These are phyloP conservation scores for Fusarium sp. DNA, from an alignment of 2,329 filamentous ascomycete species.

Conservation along the genomic window DNA sequence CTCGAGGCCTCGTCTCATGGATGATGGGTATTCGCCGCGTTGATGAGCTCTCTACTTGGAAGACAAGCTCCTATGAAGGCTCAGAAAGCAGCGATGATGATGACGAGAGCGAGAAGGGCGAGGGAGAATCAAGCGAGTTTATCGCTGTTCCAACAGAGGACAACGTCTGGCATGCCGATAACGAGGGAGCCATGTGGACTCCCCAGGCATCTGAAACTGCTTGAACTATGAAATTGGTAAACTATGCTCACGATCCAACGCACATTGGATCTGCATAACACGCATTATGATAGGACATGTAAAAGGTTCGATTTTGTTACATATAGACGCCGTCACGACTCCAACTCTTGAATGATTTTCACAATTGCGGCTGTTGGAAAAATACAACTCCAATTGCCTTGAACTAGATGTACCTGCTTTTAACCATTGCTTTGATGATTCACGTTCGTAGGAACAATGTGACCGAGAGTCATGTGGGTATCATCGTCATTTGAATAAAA, in stretches of 20 bases:
- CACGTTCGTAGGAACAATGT: neutral
- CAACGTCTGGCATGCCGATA: slow-evolving; percentile 55
- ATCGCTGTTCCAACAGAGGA: slow-evolving; percentile 58
- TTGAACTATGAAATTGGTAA: slow-evolving; percentile 25
- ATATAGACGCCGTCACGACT: slow-evolving; percentile 49
- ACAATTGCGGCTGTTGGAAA: slow-evolving; percentile 2
- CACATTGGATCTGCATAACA: slow-evolving; percentile 26
- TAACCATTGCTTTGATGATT: neutral
- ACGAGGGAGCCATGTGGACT: slow-evolving; percentile 60
- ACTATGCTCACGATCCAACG: slow-evolving; percentile 21
- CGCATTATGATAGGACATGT: slow-evolving; percentile 41
- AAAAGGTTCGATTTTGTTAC: slow-evolving; percentile 40
- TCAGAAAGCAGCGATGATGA: slow-evolving; percentile 52
- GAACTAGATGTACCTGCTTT: neutral
- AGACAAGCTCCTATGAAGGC: slow-evolving; percentile 56
- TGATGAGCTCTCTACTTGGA: slow-evolving; percentile 66
- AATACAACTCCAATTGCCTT: slow-evolving; percentile 20
- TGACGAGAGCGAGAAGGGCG: slow-evolving; percentile 48
- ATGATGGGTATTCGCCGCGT: slow-evolving; percentile 86
- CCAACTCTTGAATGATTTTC: slow-evolving; percentile 36
- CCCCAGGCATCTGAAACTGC: slow-evolving; percentile 41
- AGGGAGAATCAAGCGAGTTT: slow-evolving; percentile 58
- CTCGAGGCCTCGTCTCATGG: slow-evolving; percentile 83
- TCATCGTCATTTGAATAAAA: slow-evolving; percentile 28
- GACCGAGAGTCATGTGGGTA: slow-evolving; percentile 22